Conservation (phyloP, 345 rosid species). For the Isatis tinctoria region DNA sequence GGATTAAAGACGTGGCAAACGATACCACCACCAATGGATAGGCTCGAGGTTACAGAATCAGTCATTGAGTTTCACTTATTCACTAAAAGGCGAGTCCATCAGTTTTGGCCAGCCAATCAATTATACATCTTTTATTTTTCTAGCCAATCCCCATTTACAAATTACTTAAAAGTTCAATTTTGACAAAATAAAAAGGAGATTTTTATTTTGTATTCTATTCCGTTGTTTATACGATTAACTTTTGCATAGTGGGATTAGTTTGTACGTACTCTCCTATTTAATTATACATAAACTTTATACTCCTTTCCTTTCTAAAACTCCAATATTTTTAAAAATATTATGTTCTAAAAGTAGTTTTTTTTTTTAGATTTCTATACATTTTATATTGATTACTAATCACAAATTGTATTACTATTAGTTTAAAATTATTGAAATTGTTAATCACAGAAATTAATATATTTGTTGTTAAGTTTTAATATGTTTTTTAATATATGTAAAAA, state of each 20-base stretch:
- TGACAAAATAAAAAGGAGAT: not conserved
- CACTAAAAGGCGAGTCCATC: constrained; percentile 13
- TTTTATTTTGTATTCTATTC: not conserved
- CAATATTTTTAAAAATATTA: too few relatives aligned
- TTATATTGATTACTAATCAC: too few relatives aligned
- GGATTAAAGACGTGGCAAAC: constrained; percentile 5
- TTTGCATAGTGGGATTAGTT: constrained; percentile 23
- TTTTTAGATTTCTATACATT: too few relatives aligned
- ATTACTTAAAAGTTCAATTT: not conserved
- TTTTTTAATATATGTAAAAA: too few relatives aligned
- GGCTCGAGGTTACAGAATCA: constrained; percentile 9
- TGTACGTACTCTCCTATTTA: constrained; percentile 5
- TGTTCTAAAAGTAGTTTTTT: too few relatives aligned
- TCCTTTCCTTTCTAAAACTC: too few relatives aligned
- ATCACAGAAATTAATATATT: too few relatives aligned
- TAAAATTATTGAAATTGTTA: too few relatives aligned
- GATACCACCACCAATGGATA: constrained; percentile 20
- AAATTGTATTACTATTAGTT: too few relatives aligned
- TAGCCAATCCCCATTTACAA: constrained; percentile 5
- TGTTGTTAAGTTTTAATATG: too few relatives aligned
- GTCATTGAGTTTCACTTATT: constrained; percentile 8
- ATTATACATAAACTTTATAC: too few relatives aligned
- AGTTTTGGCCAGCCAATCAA: constrained; percentile 9
- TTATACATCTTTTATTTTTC: not conserved
- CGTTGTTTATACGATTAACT: not conserved